Evolutionary conservation across 805 yeast genomes (phyloP).

Genomic region (Myxozyma monticola): DNA sequence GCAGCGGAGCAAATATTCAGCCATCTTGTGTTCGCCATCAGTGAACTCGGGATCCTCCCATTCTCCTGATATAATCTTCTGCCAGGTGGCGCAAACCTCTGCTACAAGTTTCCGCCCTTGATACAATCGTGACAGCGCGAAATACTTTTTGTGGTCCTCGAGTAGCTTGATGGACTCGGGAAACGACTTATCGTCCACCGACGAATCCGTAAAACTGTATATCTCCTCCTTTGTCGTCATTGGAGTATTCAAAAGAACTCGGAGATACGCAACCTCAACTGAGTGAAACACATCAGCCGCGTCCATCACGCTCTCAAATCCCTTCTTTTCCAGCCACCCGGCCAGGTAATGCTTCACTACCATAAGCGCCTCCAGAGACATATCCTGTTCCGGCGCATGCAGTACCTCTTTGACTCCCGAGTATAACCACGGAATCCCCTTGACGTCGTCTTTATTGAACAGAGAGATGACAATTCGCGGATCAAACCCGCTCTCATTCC

Average conservation of each 20-base stretch:
- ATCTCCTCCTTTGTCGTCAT: conserved; percentile 33
- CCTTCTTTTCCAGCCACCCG: conserved; percentile 37
- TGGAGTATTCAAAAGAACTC: conserved; percentile 30
- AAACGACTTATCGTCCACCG: conserved; percentile 32
- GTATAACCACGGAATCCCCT: conserved; percentile 35
- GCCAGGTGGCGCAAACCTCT: conserved; percentile 36
- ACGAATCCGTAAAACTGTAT: conserved; percentile 33
- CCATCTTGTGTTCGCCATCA: conserved; percentile 35
- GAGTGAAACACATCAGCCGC: conserved; percentile 34
- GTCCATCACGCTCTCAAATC: conserved; percentile 36
- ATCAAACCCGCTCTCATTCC: conserved; percentile 42
- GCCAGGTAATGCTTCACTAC: conserved; percentile 33
- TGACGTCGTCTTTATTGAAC: conserved; percentile 29
- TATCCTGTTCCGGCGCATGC: conserved; percentile 16
- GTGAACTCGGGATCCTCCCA: conserved; percentile 32
- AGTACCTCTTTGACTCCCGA: conserved; percentile 35
- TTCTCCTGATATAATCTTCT: conserved; percentile 33
- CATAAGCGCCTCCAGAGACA: conserved; percentile 27
- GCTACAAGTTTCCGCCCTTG: conserved; percentile 30
- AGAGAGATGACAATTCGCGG: conserved; percentile 39
- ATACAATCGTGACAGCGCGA: conserved; percentile 36
- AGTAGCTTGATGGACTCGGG: conserved; percentile 34
- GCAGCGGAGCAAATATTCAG: conserved; percentile 33
- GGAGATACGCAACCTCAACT: conserved; percentile 37
- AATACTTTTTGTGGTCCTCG: conserved; percentile 30